Evolutionary conservation across 2,329 filamentous ascomycete species (phyloP), one percentile per base, ranked within the genome.

Genomic region (Fusarium proliferatum): DNA sequence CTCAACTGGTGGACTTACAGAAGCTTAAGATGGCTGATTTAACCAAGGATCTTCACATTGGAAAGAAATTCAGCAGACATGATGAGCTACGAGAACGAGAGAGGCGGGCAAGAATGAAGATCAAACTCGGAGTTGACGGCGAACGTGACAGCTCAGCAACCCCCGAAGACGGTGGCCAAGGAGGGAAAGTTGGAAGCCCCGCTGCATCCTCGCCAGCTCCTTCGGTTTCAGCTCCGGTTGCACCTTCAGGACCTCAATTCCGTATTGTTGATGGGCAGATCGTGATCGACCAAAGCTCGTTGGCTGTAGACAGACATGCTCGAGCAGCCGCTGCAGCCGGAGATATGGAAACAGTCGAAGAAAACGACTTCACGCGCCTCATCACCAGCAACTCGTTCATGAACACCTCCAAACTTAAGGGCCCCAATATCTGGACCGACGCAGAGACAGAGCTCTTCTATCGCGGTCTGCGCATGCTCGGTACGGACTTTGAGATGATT

Each of bases 401-500:
- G 79, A 86, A 86, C 75, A 84, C 84, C 30, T 85, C 91, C 78
- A 91, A 93, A 79, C 83, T 90, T 78, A 84, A 88, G 81, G 89
- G 90, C 64, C 86, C 88, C 33, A 90, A 92, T 73, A 85, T 88
- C 38, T 97, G 94, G 94, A 89, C 87, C 56, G 86, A 89, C n/a
- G 88, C 89, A 17, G 89, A 91, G 67, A 96, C 92, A 7, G 91
- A 93, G 62, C 85, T 89, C 49, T 96, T 96, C 83, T 96, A 95
- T 84, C 88, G 91, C 34, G 91, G 90, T 2, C 86, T 97, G 4
- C 84, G 86, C 64, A 93, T 92, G 87, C 95, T 94, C 78, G 94
- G 94, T 63, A 96, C 93, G 3, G 93, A 96, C 79, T 97, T 96
- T 79, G 88, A 92, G 80, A 93, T 94, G 82, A 95, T 97, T 76